Conservation (phyloP, 2,329 filamentous ascomycete species). For the Cytospora mali region DNA sequence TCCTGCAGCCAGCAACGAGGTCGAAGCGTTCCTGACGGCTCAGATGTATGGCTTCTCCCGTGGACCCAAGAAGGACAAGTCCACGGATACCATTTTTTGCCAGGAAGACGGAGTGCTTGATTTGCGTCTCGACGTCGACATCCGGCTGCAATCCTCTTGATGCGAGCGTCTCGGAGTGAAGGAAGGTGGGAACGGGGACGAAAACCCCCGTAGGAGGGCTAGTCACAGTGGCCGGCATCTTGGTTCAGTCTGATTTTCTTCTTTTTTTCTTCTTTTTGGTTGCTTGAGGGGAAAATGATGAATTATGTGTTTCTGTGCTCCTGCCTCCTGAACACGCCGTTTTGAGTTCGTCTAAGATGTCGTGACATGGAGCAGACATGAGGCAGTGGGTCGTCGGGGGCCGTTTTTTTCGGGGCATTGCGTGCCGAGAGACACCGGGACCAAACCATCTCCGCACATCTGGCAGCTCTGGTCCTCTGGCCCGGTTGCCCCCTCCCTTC, state of each 20-base stretch:
- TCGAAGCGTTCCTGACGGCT: constrained; percentile 58
- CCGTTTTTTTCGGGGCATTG: constrained; percentile 10
- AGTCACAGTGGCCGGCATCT: constrained; percentile 19
- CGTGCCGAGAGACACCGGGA: constrained; percentile 13
- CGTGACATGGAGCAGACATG: not conserved
- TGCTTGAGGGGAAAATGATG: not conserved
- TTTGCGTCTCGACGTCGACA: constrained; percentile 61
- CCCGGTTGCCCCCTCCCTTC: not conserved
- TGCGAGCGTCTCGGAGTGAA: constrained; percentile 49
- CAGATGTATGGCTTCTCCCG: constrained; percentile 66
- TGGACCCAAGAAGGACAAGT: constrained; percentile 64
- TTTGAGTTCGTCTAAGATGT: constrained; percentile 5
- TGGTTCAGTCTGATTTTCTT: not conserved
- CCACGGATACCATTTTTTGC: constrained; percentile 62
- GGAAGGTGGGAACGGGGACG: constrained; percentile 67
- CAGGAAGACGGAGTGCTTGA: constrained; percentile 61
- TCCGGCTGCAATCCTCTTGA: constrained; percentile 50
- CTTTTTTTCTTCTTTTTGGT: not conserved
- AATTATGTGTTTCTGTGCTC: not conserved
- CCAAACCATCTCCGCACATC: constrained; percentile 12
- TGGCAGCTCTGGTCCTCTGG: not conserved
- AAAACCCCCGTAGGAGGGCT: constrained; percentile 58
- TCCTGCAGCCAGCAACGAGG: constrained; percentile 57
- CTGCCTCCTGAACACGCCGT: not conserved
- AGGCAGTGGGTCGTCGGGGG: not conserved